Base-by-base conservation (phyloP, 202 grass and related monocot species). In the Elaeis oleifera region DNA sequence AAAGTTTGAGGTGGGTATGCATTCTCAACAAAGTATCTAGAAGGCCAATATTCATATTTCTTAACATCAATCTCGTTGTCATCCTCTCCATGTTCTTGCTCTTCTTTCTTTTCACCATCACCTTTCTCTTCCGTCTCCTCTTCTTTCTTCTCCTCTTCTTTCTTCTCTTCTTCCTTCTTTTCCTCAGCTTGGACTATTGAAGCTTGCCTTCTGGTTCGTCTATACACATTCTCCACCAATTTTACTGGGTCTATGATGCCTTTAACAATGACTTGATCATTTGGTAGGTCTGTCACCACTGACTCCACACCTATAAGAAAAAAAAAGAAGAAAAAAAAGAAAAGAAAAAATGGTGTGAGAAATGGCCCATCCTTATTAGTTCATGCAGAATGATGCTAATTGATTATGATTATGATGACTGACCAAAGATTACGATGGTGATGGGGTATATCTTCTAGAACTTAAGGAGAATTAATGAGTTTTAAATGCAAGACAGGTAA, bases 211-310 rank as follows among this genome's bases (percentile, higher is more conserved):
- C 70, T 44, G 1, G 72, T 85, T 75, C 77, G 76, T 39, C 50
- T 61, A 39, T 85, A 68, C 56, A 90, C 65, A 4, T 63, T 77
- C 16, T 85, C 76, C 4, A 77, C 72, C 17, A 90, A 64, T 16
- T 64, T 53, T 8, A 56, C 74, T 4, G 60, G 64, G 22, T 90
- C 73, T 49, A 86, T 65, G 20, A 83, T 68, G 1, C 87, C 87
- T 71, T 67, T 85, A 3, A 90, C 82, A 3, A 68, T 53, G 61
- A 90, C 71, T 69, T 83, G 87, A 60, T 73, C 76, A 11, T 83
- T 85, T 36, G 55, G 59, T 5, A 85, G 18, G 70, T 83, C 82
- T 9, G 72, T 60, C 44, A 56, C 69, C 7, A 79, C 79, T 1
- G 82, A 85, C 48, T 90, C 79, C 52, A 90, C 75, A 23, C 87